Conservation (phyloP, 805 yeast species). For the Metschnikowia reukaufii region DNA sequence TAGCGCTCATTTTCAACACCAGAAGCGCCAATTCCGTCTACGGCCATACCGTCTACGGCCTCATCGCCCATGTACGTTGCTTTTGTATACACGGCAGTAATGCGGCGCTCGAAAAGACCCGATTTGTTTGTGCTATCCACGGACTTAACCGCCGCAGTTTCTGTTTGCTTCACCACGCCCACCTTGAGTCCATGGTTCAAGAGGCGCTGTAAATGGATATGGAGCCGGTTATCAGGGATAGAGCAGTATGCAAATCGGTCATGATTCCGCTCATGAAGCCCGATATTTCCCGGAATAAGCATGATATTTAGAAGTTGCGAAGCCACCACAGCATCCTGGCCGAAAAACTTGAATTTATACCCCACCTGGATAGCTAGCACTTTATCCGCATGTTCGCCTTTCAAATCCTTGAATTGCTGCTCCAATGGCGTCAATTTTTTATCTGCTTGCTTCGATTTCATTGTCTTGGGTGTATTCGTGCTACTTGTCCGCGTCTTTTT, state of each 20-base stretch:
- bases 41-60: background rate
- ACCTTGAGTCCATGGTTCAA: slow-evolving; percentile 74
- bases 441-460: background rate
- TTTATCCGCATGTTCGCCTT: slow-evolving; percentile 60
- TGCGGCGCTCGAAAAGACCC: slow-evolving; percentile 61
- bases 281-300: slow-evolving; percentile 67
- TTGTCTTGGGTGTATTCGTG: background rate
- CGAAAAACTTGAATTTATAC: slow-evolving; percentile 84
- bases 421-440: slow-evolving; percentile 65
- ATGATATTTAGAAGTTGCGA: slow-evolving; percentile 66
- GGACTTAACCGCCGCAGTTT: slow-evolving; percentile 72
- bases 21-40: slow-evolving; percentile 5
- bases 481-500: background rate
- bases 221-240: slow-evolving; percentile 75
- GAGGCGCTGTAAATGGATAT: slow-evolving; percentile 72
- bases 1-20: slow-evolving; percentile 36
- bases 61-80: slow-evolving; percentile 80
- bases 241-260: slow-evolving; percentile 73
- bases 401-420: slow-evolving; percentile 69
- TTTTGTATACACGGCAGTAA: slow-evolving; percentile 72
- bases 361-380: slow-evolving; percentile 85
- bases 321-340: slow-evolving; percentile 76
- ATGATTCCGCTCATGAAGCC: slow-evolving; percentile 54
- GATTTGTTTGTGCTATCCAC: slow-evolving; percentile 47
- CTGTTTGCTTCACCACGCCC: slow-evolving; percentile 84